Evolutionary conservation across 192 early-diverging fungal species (phyloP).

Genomic region (Umbelopsis ramanniana): DNA sequence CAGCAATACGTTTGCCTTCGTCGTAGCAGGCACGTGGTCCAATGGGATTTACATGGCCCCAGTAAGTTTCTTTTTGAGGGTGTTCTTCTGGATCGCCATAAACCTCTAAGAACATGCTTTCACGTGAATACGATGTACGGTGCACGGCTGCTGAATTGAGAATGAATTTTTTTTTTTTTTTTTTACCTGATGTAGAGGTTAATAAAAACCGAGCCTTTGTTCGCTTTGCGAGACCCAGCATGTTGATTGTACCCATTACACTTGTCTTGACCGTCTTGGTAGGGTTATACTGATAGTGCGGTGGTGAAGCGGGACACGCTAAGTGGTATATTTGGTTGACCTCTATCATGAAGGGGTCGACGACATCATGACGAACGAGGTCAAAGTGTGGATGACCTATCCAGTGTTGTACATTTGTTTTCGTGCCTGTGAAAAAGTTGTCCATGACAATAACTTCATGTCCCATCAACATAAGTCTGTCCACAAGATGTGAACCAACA

Average conservation of each 20-base stretch:
- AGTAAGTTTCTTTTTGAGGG: constrained; percentile 85
- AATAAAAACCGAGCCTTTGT: constrained; percentile 79
- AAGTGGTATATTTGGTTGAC: constrained; percentile 86
- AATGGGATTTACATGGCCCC: constrained; percentile 80
- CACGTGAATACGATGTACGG: constrained; percentile 10
- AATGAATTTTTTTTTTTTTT: neutral
- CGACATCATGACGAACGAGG: constrained; percentile 80
- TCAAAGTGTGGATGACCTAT: constrained; percentile 84
- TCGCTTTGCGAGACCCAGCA: constrained; percentile 82
- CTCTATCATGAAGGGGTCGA: constrained; percentile 83
- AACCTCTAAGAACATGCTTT: constrained; percentile 59
- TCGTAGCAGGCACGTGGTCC: constrained; percentile 88
- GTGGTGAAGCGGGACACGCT: constrained; percentile 87
- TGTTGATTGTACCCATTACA: constrained; percentile 87
- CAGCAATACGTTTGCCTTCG: constrained; percentile 86
- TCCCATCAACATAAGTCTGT: constrained; percentile 81
- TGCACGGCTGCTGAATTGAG: constrained; percentile 2
- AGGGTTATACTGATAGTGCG: constrained; percentile 87
- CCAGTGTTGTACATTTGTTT: constrained; percentile 82
- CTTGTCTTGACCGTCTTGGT: constrained; percentile 86
- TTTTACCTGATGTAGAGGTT: constrained; percentile 77
- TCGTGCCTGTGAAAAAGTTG: constrained; percentile 82
- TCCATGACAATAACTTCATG: constrained; percentile 81
- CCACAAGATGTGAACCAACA: constrained; percentile 83
- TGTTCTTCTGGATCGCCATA: constrained; percentile 88